Base-by-base conservation (phyloP, 2,329 filamentous ascomycete species). In the Scytalidium lignicola region DNA sequence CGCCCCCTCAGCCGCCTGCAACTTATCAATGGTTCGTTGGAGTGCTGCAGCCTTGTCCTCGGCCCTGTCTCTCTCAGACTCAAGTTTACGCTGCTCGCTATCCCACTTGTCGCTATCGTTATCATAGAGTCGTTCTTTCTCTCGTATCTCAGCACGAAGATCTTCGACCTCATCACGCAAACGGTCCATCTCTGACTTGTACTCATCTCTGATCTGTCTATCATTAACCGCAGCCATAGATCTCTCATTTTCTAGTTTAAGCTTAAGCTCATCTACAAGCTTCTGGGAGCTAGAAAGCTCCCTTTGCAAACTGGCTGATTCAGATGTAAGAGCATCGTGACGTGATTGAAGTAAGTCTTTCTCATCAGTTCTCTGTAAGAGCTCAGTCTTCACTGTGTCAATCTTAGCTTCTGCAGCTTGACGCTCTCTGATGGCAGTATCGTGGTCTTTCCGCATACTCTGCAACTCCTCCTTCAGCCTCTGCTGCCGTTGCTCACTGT, bases 31-130 rank as follows among this genome's bases (percentile, higher is more conserved):
- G 0, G 84, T 86, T 47, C 80, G 78, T 65, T 90, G 85, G 28
- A 89, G 76, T 8, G 83, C 80, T 10, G 72, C 69, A 2, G 82
- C 83, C 58, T 82, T 82, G 58, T 88, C 82, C 60, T 88, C 83
- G 0, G 83, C 82, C 49, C 78, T 77, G 44, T 82, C 75, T 47
- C 80, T 80, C 58, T 88, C 82, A 1, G 82, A 74, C 58, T 87
- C 79, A 1, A 90, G 69, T 39, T 76, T 78, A 28, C 80, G 78
- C 59, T 76, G 83, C 60, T 85, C 80, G 7, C 76, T 79, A 47
- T 86, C 82, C 85, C 86, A 90, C 58, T 83, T 82, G 54, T 89
- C 85, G 63, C 78, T 80, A 59, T 88, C 83, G 50, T 85, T 80
- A 51, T 84, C 82, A 67, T 85, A 84, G 32, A 85, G 73, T 43